Evolutionary conservation across 2,329 filamentous ascomycete genomes (phyloP), one percentile per base, ranked within the genome.

Genomic region (Elsinoe perseae): DNA sequence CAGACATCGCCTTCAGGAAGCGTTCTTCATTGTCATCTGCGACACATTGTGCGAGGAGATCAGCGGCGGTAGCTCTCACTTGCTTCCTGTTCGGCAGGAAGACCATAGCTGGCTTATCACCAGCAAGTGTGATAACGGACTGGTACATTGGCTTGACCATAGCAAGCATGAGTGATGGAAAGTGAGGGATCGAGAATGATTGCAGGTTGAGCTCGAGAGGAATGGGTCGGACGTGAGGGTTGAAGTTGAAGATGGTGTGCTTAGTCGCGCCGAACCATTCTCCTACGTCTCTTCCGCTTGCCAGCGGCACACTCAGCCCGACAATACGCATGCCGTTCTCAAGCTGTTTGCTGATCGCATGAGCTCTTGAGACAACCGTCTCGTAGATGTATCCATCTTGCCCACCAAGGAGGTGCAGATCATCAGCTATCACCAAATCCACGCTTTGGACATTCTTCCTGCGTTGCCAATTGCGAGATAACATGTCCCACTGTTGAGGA

Each of bases 211-310:
- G 81, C 69, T 97, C 92, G 28, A 98, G 76, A 20, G 92, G 91
- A 16, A 96, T 83, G 1, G 90, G 87, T 57, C 95, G 85, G 59
- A 92, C 85, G 66, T 92, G 86, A 1, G 93, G 93, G 64, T 89
- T 95, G 75, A 98, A 98, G 74, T 98, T 98, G 79, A 92, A 98
- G 61, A 95, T 95, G 50, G 93, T 95, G 69, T 98, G 93, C 76
- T 96, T 97, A 70, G 85, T 95, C 6, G 92, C 93, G 62, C 95
- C 93, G 63, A 98, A 90, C 93, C 93, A 98, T 72, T 96, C 93
- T 53, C 92, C 92, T 64, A 98, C 82, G 65, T 98, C 93, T 58
- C 90, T 83, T 50, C 92, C 91, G 68, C 96, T 97, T 4, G 93
- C 85, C 20, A 98, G 78, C 21, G 93, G 95, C 25, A 96, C 93